Percentiles rank a stretch among this genome's conserved stretches.
These are phyloP conservation scores for Plasmopara viticola DNA, from an alignment of 352 stramenopile species.

Conservation along the genomic window DNA sequence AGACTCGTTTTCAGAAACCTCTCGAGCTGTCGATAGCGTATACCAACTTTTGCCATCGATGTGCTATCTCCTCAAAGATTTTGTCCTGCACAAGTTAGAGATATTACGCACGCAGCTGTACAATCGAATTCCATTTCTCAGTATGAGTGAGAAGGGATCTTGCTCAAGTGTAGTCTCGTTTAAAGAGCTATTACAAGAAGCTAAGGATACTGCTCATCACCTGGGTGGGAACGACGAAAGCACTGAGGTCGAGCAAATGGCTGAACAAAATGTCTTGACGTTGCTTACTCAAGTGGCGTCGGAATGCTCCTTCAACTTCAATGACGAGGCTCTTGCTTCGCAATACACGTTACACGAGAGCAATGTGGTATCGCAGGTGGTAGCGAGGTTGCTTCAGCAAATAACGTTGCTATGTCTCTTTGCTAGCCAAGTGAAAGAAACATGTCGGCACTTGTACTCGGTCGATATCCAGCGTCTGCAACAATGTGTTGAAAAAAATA, in stretches of 20 bases:
- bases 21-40: conserved; percentile 21
- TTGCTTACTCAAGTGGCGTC: conserved; percentile 31
- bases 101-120: conserved; percentile 31
- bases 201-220: conserved; percentile 23
- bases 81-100: conserved; percentile 29
- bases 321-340: conserved; percentile 7
- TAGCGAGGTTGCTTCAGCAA: conserved; percentile 25
- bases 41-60: conserved; percentile 34
- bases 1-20: conserved; percentile 19
- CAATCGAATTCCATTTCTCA: conserved; percentile 34
- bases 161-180: conserved; percentile 21
- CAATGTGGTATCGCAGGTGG: conserved; percentile 20
- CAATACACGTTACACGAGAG: conserved; percentile 24
- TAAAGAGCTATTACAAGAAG: conserved; percentile 14
- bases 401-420: conserved; percentile 32
- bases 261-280: conserved; percentile 29
- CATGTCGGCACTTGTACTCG: conserved; percentile 19
- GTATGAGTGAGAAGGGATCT: conserved; percentile 9
- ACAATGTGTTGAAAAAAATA: conserved; percentile 23
- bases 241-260: conserved; percentile 16
- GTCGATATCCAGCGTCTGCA: conserved; percentile 18
- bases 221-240: conserved; percentile 14
- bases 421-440: conserved; percentile 24
- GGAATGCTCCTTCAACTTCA: conserved; percentile 28
- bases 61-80: conserved; percentile 40